Evolutionary conservation across 371 early-diverging fungal genomes (phyloP), one percentile per base, ranked within the genome.

Genomic region (Mucor velutinosus): DNA sequence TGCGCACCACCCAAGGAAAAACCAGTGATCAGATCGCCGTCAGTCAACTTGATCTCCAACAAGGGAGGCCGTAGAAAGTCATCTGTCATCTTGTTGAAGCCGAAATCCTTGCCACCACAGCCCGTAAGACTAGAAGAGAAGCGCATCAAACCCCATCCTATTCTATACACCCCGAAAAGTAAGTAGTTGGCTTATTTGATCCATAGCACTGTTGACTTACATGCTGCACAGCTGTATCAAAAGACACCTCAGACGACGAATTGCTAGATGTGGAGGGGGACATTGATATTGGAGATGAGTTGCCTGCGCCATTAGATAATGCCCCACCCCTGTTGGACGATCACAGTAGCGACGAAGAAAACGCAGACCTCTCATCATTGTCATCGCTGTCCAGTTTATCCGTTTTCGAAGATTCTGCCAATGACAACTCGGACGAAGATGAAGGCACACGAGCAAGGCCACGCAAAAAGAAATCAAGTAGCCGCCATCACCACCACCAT

Each of bases 321-420:
- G 37, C 55, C 5, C 37, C 45, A 19, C 32, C 61, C 11, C 14
- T 49, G 11, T 25, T 51, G 6, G 45, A 71, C 23, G 45, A 64
- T 10, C 59, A 62, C 3, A 64, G 65, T 3, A 62, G 64, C 19
- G 37, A 60, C 14, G 67, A 68, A 51, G 68, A 69, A 3, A 45
- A 66, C 27, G 70, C 62, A 10, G 71, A 70, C 30, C 19, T 71
- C 6, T 74, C 71, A 7, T 74, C 75, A 0, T 21, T 74, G 14
- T 70, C 75, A 8, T 71, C 69, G 2, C 32, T 74, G 11, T 74
- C 75, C 0, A 67, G 68, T 47, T 19, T 74, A 58, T 74, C 71
- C 4, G 71, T 61, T 0, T 61, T 61, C 33, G 73, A 69, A 32
- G 68, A 68, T 4, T 67, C 67, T 11, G 60, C 15, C 7, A 58